Evolutionary conservation across 495 filamentous ascomycete genomes (phyloP).

Genomic region (Xylaria bambusicola): DNA sequence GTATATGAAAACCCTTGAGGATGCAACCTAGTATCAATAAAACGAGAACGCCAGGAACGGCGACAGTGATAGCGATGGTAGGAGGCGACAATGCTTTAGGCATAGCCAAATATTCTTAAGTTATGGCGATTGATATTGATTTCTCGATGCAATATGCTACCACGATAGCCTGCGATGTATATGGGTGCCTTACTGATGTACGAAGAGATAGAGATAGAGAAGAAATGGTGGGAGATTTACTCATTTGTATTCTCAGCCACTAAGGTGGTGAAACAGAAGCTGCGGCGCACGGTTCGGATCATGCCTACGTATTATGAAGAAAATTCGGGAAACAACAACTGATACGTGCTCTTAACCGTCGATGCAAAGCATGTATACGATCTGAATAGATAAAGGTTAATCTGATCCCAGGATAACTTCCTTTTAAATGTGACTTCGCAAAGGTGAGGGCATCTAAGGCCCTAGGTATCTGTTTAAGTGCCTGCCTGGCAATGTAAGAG

Average conservation of each 20-base stretch:
- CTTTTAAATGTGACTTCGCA: neutral
- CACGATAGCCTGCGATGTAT: conserved; percentile 13
- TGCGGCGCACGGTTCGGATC: neutral
- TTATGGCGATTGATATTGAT: conserved; percentile 16
- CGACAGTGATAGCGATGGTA: conserved; percentile 50
- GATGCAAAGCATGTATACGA: no score
- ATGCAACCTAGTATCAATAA: conserved; percentile 24
- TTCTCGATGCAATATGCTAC: neutral
- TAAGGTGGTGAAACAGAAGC: conserved; percentile 2
- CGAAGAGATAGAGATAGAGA: neutral
- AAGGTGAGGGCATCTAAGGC: conserved; percentile 2
- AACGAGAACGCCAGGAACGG: conserved; percentile 51
- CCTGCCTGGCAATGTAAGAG: conserved; percentile 6
- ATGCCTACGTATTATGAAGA: neutral
- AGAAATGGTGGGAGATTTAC: no score
- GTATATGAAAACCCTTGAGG: conserved; percentile 31
- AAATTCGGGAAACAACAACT: neutral
- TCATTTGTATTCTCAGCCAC: no score
- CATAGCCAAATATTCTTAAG: conserved; percentile 30
- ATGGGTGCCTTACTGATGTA: conserved; percentile 19
- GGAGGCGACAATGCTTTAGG: conserved; percentile 33
- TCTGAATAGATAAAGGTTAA: neutral
- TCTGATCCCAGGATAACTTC: neutral
- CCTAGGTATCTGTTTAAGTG: neutral
- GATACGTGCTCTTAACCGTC: no score